Evolutionary conservation across 164 flowering plant species (phyloP), one percentile per base, ranked within the genome.

Genomic region (Magnolia changhungtana): DNA sequence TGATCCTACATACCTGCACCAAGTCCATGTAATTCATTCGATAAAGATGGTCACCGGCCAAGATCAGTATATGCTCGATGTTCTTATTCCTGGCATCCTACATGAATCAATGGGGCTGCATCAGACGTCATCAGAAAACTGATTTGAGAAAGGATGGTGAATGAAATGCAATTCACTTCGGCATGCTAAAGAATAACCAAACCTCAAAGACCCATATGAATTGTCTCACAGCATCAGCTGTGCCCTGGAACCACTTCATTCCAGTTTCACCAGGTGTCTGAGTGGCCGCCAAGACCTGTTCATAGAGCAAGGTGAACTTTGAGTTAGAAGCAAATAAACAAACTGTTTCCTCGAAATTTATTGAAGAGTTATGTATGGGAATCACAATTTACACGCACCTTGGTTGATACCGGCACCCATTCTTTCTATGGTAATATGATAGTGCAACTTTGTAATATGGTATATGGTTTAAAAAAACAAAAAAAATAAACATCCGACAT

Each of bases 221-320:
- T 74, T 96, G 98, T 76, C 99, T 89, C 76, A 96, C 98, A 73
- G 98, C 99, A 86, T 96, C 99, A 11, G 99, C 99, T 55, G 99
- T 96, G 80, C 99, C 99, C 80, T 94, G 99, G 76, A 96, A 96
- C 99, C 80, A 78, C n/a, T 55, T 69, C 80, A 51, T 78, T 23
- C 80, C 80, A 58, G 76, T 29, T 67, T 73, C 80, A 67, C 80
- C 80, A 3, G 80, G 76, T 37, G 80, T 78, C 68, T 78, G 80
- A 14, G 80, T 78, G 14, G 80, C 80, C 14, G 80, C 80, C 67
- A 78, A 61, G 19, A 78, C 80, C 80, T 78, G 67, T 27, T 92
- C 91, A 81, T 65, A 20, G 50, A 51, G 63, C 8, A 11, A 71
- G 75, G n/a, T 67, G 8, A 70, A 29, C 18, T 45, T n/a, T 19